phyloP scores from a whole-genome alignment of 2,329 filamentous ascomycete species.

The Trichoderma atroviride region DNA sequence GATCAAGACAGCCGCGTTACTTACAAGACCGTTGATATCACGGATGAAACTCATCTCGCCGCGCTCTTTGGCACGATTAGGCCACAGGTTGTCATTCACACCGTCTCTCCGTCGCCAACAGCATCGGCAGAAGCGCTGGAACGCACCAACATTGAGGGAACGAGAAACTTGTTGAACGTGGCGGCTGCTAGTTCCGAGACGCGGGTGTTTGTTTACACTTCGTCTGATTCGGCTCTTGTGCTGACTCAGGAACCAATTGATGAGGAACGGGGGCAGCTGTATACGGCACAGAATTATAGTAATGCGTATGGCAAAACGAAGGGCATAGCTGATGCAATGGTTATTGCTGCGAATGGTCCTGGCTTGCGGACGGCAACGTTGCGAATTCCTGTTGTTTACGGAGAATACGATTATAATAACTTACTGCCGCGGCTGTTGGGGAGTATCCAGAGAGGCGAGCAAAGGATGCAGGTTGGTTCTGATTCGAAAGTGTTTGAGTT shows the following conservation, averaged over 20 bases:
- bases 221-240: not conserved
- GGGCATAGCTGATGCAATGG: not conserved
- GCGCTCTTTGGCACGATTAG: not conserved
- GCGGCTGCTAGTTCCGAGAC: not conserved
- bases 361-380: not conserved
- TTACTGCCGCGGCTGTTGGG: not conserved
- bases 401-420: not conserved
- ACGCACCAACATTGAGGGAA: not conserved
- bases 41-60: not conserved
- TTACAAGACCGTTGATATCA: not conserved
- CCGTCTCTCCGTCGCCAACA: not conserved
- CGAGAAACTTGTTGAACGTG: not conserved
- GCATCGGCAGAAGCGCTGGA: not conserved
- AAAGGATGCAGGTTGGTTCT: not conserved
- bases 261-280: not conserved
- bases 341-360: not conserved
- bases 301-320: not conserved
- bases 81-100: not conserved
- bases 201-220: not conserved
- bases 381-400: not conserved
- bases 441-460: not conserved
- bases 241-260: not conserved
- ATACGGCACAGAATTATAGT: not conserved
- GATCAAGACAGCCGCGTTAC: not conserved
- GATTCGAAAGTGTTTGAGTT: not conserved